Evolutionary conservation across 2,329 filamentous ascomycete species (phyloP).

Genomic region (Magnaporthiopsis incrustans): DNA sequence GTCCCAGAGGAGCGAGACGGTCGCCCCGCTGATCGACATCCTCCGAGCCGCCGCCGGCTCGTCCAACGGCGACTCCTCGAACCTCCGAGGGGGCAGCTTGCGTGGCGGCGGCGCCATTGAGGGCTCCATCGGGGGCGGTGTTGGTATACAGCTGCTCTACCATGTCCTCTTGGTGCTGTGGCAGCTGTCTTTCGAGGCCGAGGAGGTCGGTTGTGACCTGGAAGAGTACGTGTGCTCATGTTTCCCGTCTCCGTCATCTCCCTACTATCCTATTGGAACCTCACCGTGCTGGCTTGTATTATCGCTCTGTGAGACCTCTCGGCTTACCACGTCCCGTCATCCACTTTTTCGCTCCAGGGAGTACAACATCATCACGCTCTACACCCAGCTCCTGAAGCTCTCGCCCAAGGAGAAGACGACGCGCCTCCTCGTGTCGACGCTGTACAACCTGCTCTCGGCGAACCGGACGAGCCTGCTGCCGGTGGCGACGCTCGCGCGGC

Average conservation of each 20-base stretch:
- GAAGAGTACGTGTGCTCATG: constrained; percentile 60
- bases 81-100: constrained; percentile 45
- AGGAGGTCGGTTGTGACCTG: constrained; percentile 62
- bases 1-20: constrained; percentile 79
- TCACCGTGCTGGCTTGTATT: no score
- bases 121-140: constrained; percentile 63
- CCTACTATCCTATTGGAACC: neutral
- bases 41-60: constrained; percentile 70
- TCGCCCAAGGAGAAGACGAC: constrained; percentile 99
- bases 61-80: constrained; percentile 50
- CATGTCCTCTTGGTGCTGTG: constrained; percentile 89
- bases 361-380: constrained; percentile 84
- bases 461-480: constrained; percentile 71
- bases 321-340: neutral
- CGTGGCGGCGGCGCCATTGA: constrained; percentile 51
- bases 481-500: constrained; percentile 74
- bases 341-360: constrained; percentile 48
- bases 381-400: constrained; percentile 82
- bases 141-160: constrained; percentile 82
- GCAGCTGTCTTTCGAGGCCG: constrained; percentile 94
- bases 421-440: constrained; percentile 77
- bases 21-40: constrained; percentile 75
- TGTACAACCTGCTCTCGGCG: constrained; percentile 71
- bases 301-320: neutral
- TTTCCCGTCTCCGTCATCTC: neutral